phyloP scores from a whole-genome alignment of 441 rosid species.

The Manihot esculenta region DNA sequence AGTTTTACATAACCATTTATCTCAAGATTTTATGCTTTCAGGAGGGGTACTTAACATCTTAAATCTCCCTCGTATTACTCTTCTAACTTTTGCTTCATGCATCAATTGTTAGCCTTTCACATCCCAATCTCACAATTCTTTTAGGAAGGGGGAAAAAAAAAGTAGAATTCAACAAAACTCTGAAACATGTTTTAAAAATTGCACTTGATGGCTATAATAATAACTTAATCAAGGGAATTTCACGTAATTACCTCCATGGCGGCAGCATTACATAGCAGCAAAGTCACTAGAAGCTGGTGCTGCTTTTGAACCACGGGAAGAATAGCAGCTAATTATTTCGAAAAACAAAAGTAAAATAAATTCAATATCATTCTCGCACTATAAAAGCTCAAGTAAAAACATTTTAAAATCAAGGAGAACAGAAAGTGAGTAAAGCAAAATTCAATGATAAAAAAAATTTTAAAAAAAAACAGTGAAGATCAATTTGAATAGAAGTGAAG shows the following conservation, averaged over 20 bases:
- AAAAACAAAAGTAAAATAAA: neutral
- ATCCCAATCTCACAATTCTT: neutral
- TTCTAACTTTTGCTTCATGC: neutral
- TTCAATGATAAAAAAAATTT: no score
- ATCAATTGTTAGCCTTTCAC: neutral
- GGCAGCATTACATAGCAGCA: conserved; percentile 83
- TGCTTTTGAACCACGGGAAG: conserved; percentile 91
- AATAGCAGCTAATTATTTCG: conserved; percentile 52
- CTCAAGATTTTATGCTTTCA: neutral
- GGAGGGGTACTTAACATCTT: neutral
- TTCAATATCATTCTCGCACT: neutral
- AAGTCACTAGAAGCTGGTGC: conserved; percentile 90
- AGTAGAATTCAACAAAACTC: neutral
- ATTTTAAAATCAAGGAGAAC: no score
- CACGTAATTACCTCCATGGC: conserved; percentile 77
- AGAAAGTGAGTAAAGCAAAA: no score
- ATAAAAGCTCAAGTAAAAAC: neutral
- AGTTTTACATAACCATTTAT: neutral
- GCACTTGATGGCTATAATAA: neutral
- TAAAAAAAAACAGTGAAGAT: neutral
- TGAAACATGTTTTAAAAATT: no score
- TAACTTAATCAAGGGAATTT: neutral
- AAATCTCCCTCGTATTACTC: neutral
- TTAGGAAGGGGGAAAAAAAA: no score
- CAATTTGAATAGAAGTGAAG: neutral